A percentile compares a stretch with the other conserved stretches of the same genome.
Evolutionary conservation across 139 green algal species (phyloP).

Genomic region (Chlorella sp.): DNA sequence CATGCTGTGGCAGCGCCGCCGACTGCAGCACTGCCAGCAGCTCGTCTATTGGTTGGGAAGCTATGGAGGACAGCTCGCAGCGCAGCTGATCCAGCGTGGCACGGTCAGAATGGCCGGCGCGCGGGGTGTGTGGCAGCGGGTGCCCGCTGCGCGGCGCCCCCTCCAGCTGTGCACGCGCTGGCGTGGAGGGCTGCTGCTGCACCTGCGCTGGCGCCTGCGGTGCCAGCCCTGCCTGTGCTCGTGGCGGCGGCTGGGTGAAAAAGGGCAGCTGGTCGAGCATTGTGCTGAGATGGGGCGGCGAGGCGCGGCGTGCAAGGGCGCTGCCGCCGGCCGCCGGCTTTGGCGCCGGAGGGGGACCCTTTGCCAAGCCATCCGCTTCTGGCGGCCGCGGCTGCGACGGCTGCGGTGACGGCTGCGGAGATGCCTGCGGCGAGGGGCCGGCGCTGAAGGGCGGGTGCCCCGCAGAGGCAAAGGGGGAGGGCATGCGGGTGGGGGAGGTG

Average conservation of each 20-base stretch:
- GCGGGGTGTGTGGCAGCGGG: neutral
- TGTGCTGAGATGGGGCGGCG: constrained; percentile 1
- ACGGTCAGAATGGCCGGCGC: neutral
- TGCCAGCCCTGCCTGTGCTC: neutral
- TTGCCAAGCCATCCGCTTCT: neutral
- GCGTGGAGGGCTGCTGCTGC: neutral
- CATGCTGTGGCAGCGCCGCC: neutral
- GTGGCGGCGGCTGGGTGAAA: neutral
- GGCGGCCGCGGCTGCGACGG: neutral
- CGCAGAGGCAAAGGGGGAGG: neutral
- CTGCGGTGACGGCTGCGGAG: too few species aligned
- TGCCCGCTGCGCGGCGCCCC: neutral
- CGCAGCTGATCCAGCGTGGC: neutral
- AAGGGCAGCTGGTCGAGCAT: neutral
- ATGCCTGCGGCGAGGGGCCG: too few species aligned
- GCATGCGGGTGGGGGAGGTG: neutral
- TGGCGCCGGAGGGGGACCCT: neutral
- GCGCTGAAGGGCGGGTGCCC: neutral
- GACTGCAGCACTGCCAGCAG: neutral
- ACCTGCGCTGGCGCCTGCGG: neutral
- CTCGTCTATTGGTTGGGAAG: neutral
- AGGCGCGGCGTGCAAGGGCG: neutral
- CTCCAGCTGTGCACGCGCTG: neutral
- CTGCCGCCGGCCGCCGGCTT: neutral
- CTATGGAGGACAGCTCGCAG: neutral